These are phyloP conservation scores for Alternaria panax DNA, from an alignment of 2,329 filamentous ascomycete genomes.

Conservation along the genomic window DNA sequence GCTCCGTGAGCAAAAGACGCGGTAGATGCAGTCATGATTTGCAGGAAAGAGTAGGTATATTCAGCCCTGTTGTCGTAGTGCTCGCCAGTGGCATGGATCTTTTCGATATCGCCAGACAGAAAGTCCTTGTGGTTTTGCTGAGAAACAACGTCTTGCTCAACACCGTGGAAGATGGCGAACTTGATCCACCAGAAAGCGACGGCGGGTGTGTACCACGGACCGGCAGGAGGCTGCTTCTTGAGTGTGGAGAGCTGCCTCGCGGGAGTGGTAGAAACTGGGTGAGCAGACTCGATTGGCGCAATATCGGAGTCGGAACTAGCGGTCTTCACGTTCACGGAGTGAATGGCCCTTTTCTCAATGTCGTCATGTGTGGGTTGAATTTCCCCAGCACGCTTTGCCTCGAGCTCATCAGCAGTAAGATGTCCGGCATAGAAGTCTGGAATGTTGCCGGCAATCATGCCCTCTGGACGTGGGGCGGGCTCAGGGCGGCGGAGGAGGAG, in stretches of 20 bases:
- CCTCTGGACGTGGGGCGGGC: slow-evolving; percentile 52
- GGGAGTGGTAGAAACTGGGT: neutral
- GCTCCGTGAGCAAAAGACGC: slow-evolving; percentile 76
- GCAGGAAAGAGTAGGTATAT: slow-evolving; percentile 56
- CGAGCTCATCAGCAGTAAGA: slow-evolving; percentile 62
- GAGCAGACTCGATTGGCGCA: slow-evolving; percentile 15
- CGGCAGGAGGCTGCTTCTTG: slow-evolving; percentile 42
- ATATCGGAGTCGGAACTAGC: slow-evolving; percentile 31
- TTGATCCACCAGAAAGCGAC: slow-evolving; percentile 58
- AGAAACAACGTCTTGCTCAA: slow-evolving; percentile 59
- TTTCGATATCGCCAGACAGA: slow-evolving; percentile 62
- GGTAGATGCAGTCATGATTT: slow-evolving; percentile 66
- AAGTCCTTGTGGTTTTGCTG: slow-evolving; percentile 53
- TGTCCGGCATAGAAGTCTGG: slow-evolving; percentile 66
- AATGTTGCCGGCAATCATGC: slow-evolving; percentile 49
- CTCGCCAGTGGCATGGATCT: slow-evolving; percentile 63
- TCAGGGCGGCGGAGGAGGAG: slow-evolving; percentile 58
- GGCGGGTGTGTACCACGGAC: slow-evolving; percentile 53
- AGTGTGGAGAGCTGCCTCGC: slow-evolving; percentile 20
- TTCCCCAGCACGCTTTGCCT: slow-evolving; percentile 34
- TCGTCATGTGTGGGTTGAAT: slow-evolving; percentile 25
- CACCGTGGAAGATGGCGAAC: slow-evolving; percentile 58
- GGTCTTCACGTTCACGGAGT: slow-evolving; percentile 13
- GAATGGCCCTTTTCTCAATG: slow-evolving; percentile 34
- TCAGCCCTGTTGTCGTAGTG: slow-evolving; percentile 69